Conservation (phyloP, 2,329 filamentous ascomycete species). For the Penicillium crustosum region DNA sequence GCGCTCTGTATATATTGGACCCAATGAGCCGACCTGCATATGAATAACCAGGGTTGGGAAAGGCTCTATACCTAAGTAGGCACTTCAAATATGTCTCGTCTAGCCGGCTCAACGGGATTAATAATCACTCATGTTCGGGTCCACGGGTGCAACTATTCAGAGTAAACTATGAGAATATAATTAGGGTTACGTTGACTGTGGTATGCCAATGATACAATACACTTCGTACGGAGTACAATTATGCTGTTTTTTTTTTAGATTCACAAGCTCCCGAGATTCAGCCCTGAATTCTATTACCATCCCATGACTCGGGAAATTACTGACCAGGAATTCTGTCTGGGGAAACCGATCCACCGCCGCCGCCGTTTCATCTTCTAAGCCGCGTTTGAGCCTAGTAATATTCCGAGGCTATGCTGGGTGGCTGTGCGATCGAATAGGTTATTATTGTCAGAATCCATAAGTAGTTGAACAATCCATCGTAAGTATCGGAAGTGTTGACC, state of each 20-base stretch:
- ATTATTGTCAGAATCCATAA: background rate
- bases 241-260: background rate
- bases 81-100: background rate
- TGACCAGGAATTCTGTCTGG: conserved; percentile 3
- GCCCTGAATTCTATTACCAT: conserved; percentile 5
- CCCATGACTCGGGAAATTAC: background rate
- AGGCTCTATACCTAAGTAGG: background rate
- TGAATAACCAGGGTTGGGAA: background rate
- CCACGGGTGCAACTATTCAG: background rate
- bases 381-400: conserved; percentile 12
- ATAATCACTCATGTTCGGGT: background rate
- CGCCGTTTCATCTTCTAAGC: conserved; percentile 13
- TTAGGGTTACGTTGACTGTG: background rate
- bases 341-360: conserved; percentile 10
- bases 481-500: background rate
- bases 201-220: background rate
- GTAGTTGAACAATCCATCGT: background rate
- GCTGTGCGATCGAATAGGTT: background rate
- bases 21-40: background rate
- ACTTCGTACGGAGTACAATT: background rate
- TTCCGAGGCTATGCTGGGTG: conserved; percentile 5
- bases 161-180: background rate
- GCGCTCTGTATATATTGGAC: background rate
- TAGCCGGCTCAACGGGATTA: background rate
- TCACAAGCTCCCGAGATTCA: background rate